Evolutionary conservation across 2,329 filamentous ascomycete genomes (phyloP), one percentile per base, ranked within the genome.

Genomic region (Corynespora cassiicola): DNA sequence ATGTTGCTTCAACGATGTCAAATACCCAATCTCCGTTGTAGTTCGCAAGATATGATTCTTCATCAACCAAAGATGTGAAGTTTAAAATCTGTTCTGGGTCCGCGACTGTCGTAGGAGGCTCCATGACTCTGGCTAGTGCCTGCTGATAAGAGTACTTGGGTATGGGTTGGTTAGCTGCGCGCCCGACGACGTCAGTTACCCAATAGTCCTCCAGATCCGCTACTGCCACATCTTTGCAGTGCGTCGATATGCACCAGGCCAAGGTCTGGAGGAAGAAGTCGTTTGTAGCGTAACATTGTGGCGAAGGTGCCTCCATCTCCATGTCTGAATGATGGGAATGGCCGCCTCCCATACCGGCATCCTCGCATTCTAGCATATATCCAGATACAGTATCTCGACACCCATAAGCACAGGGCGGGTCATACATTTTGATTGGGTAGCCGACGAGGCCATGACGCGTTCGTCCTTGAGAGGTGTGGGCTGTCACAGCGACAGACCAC

Each of bases 141-240:
- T 49, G 36, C 28, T 42, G 38, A 30, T 58, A 59, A 2, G 50
- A 51, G 46, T 41, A 44, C 24, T 58, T 55, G 0, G 57, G 57
- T 6, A 31, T 12, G 5, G 37, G 32, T 26, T 37, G 34, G 6
- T 12, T 14, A 20, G 18, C 27, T n/a, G 6, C 26, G 40, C 26
- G 19, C 39, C 50, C 31, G 33, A 36, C 12, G 27, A 36, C 32
- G 37, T 47, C 44, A 8, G 30, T n/a, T n/a, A n/a, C 36, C 52
- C 54, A 58, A 24, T 44, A 57, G 20, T 39, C 42, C 33, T 54
- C 58, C n/a, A 58, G 39, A 25, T 47, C 44, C 46, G 41, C 58
- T 16, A 36, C 39, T 6, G 34, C 32, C 20, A 46, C 21, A 4
- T 37, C 33, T 11, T 29, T 14, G 41, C 53, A 56, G 16, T 39